Base-by-base conservation (phyloP, 352 stramenopile genomes). In the Phytophthora kernoviae region DNA sequence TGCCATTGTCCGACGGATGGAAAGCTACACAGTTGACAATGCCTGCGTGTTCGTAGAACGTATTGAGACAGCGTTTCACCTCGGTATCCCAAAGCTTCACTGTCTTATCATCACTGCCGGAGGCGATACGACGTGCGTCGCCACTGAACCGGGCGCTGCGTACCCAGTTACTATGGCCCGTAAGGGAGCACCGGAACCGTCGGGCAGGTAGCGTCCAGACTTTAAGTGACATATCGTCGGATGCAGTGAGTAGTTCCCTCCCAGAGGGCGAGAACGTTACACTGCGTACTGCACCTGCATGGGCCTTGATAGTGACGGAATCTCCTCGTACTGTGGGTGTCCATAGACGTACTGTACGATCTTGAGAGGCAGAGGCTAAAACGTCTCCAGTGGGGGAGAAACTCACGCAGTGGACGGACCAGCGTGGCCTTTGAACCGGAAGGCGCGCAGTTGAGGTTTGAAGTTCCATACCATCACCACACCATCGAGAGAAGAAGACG, bases 391-490 rank as follows among this genome's bases (percentile, higher is more conserved):
- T 66, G 8, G 90, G 90, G 2, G 88, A 93, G 61, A 96, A 96
- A 39, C 54, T 59, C n/a, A 91, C 62, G 54, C 77, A 56, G 45
- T 86, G 77, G n/a, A 98, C 1, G 88, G 70, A 2, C 84, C 81
- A n/a, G 80, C 77, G 59, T 96, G 91, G 0, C 87, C 90, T 24
- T 79, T 63, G 52, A 87, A 96, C 32, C 83, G 79, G 68, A 91
- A 97, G 44, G 90, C 84, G 24, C 84, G 80, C 43, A 90, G 43
- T 58, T 96, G 79, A 39, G 83, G 85, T 18, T 77, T 77, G 66
- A 97, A 97, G 70, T 96, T 96, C 93, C 93, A 98, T 22, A 98
- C 46, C 84, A 98, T 97, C 30, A 98, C 84, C 22, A 66, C 71
- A 36, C 84, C 78, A 51, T 97, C 91, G 27, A 81, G 52, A 18